Base-by-base conservation (phyloP, 768 basidiomycete genomes). In the Naganishia friedmannii region DNA sequence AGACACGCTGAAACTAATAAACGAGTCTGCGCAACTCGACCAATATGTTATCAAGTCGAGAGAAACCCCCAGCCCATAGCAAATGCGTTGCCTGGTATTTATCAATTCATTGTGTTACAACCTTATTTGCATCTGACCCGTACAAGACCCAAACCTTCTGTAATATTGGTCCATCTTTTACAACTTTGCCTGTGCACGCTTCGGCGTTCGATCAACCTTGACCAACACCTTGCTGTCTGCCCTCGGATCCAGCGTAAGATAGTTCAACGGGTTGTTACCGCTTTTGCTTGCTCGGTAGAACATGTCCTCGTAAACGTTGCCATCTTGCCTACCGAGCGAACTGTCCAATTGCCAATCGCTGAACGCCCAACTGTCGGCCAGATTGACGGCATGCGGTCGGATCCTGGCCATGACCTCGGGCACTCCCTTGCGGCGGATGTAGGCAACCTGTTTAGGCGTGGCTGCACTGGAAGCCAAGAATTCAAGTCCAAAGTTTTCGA, bases 311-410 rank as follows among this genome's bases (percentile, higher is more conserved):
- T 70, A 70, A 15, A 70, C 69, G n/a, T 70, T 55, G 12, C 69
- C 69, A 29, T 70, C 69, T 8, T 31, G 28, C 37, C 69, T 19
- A 37, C 69, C 69, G 32, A 70, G 31, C 46, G 58, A 65, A 26
- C 58, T 65, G 69, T 70, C 76, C 60, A 23, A 69, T 70, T 19
- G 73, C 66, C 63, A 77, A 56, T 77, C 76, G n/a, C 70, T 70
- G 10, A 73, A 29, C 17, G 68, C 70, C 65, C 69, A 74, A 1
- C 72, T 66, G 72, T 77, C 76, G 56, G 75, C 76, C 56, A 77
- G 73, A 29, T 70, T 56, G 53, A 77, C 74, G 3, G 76, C 74
- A 32, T 77, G 73, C 9, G 76, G 76, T 17, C 76, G 63, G 29
- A 77, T 45, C 42, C 73, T 66, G 23, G 71, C 70, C 57, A 77